A percentile compares a stretch with the other conserved stretches of the same genome.
Conservation (phyloP, 805 yeast species). For the Cephaloascus albidus region DNA sequence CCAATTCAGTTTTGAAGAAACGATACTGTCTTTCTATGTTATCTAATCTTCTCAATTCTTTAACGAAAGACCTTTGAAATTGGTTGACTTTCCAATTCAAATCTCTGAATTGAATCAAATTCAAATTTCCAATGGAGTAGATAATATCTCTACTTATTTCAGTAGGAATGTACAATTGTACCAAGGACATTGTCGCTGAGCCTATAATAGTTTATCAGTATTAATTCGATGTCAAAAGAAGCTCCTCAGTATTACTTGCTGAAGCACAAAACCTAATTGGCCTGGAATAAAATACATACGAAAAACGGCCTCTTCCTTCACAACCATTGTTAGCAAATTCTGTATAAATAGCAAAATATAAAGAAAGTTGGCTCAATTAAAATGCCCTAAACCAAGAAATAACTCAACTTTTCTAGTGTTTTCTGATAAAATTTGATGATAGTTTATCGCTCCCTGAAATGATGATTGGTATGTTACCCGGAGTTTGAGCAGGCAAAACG, state of each 20-base stretch:
- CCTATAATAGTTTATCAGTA: slow-evolving; percentile 27
- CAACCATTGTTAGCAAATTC: slow-evolving; percentile 11
- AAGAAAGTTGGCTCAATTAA: too few species aligned
- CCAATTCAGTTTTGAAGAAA: slow-evolving; percentile 36
- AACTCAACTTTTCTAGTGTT: too few species aligned
- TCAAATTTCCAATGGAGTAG: slow-evolving; percentile 80
- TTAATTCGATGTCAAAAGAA: too few species aligned
- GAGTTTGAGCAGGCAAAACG: too few species aligned
- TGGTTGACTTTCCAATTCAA: slow-evolving; percentile 65
- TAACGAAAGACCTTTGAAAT: slow-evolving; percentile 86
- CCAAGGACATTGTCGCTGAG: slow-evolving; percentile 95
- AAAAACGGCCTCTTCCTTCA: slow-evolving; percentile 36
- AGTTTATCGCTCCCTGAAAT: too few species aligned
- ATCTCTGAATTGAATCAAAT: slow-evolving; percentile 83
- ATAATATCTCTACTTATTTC: slow-evolving; percentile 85
- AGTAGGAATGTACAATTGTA: slow-evolving; percentile 84
- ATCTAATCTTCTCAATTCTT: slow-evolving; percentile 76
- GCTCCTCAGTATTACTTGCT: too few species aligned
- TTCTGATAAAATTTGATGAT: too few species aligned
- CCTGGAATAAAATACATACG: too few species aligned
- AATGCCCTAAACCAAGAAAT: background rate
- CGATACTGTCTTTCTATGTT: slow-evolving; percentile 75
- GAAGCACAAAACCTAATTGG: too few species aligned
- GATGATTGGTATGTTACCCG: too few species aligned
- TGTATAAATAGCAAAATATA: too few species aligned